Base-by-base conservation (phyloP, 805 yeast genomes). In the Saccharomyces cerevisiae region DNA sequence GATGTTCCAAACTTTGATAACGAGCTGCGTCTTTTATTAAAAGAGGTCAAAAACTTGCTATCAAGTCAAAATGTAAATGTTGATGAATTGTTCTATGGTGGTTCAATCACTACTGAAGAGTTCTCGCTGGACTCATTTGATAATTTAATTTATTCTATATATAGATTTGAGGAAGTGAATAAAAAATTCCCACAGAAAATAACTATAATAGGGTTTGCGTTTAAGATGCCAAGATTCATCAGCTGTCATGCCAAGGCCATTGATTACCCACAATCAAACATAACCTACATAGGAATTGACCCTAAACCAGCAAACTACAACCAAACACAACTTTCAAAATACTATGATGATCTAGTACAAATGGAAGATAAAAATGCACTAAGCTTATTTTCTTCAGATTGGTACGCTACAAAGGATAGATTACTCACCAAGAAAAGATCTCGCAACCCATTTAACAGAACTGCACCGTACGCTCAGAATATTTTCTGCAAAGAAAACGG, bases 111-210 rank as follows among this genome's bases (percentile, higher is more conserved):
- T 5, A 70, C 82, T 1, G 96, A 88, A 62, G 91, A 85, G 59
- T 84, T 68, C 65, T 89, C 96, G 0, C 70, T 89, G 43, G 96
- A 88, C 67, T 86, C 94, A 1, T 84, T 84, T 64, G 95, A 88
- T 63, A 88, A 88, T 66, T 78, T 87, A 5, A 56, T 86, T 2
- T 86, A 81, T 66, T 80, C 85, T 58, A 59, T 85, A 1, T 73
- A 79, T 36, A 70, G 81, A 51, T 87, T 76, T 63, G 66, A 76
- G 30, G 82, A 83, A 58, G 55, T 76, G 1, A 65, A 70, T 3
- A 72, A 75, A 0, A 24, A 8, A 0, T 84, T 77, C 57, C 95
- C 96, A 0, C 47, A 60, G 0, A 59, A 59, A 1, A 71, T 87
- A 3, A 79, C 82, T 0, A 75, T 89, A 2, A 79, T 82, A 3